Evolutionary conservation across 2,329 filamentous ascomycete genomes (phyloP).

Genomic region (Alternaria dauci): DNA sequence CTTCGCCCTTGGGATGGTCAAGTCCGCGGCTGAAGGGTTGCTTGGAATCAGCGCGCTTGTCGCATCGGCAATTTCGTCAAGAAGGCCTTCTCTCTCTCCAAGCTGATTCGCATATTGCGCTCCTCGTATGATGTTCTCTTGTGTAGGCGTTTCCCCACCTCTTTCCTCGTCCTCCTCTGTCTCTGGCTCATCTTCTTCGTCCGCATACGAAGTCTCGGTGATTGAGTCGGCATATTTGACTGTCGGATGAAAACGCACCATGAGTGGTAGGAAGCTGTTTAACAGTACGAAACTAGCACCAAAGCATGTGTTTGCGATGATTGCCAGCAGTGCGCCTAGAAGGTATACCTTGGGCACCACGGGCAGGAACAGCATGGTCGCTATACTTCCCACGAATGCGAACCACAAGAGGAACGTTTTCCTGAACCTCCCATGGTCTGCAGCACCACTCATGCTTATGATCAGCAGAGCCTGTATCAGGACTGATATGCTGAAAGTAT

Average conservation of each 20-base stretch:
- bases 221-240: conserved; percentile 50
- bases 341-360: conserved; percentile 79
- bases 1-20: conserved; percentile 41
- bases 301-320: conserved; percentile 92
- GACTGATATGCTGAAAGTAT: conserved; percentile 94
- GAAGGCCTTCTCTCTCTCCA: conserved; percentile 34
- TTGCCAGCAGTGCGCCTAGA: conserved; percentile 81
- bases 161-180: conserved; percentile 24
- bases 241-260: conserved; percentile 84
- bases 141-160: conserved; percentile 21
- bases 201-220: conserved; percentile 28
- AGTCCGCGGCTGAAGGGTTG: conserved; percentile 31
- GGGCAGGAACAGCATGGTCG: conserved; percentile 88
- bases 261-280: conserved; percentile 91
- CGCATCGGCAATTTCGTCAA: conserved; percentile 43
- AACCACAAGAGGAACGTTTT: conserved; percentile 89
- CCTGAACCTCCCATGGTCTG: conserved; percentile 87
- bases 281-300: conserved; percentile 94
- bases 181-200: conserved; percentile 41
- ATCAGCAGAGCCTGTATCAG: conserved; percentile 88
- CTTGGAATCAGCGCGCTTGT: conserved; percentile 50
- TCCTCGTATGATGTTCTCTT: conserved; percentile 33
- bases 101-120: conserved; percentile 41
- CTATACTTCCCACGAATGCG: conserved; percentile 79
- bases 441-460: conserved; percentile 94